These are phyloP conservation scores for Dimocarpus longan DNA, from an alignment of 345 rosid genomes.

Conservation along the genomic window DNA sequence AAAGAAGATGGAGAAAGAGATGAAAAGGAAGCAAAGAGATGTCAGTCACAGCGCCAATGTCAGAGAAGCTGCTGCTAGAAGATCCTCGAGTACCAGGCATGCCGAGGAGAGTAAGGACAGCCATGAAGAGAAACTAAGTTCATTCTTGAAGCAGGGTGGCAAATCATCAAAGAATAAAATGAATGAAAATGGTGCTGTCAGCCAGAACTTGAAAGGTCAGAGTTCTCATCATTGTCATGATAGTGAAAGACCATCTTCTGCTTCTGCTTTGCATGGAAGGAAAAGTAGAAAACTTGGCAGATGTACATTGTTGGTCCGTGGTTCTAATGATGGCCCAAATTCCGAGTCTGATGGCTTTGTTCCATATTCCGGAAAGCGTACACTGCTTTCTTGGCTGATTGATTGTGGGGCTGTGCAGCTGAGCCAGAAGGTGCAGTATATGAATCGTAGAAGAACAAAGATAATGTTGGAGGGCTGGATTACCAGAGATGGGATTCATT, in stretches of 20 bases:
- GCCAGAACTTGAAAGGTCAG: slow-evolving; percentile 40
- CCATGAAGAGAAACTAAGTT: slow-evolving; percentile 71
- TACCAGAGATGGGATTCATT: slow-evolving; percentile 79
- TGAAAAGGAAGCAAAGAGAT: slow-evolving; percentile 53
- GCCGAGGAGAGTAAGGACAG: slow-evolving; percentile 52
- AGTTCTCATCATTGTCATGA: slow-evolving; percentile 35
- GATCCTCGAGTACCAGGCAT: slow-evolving; percentile 33
- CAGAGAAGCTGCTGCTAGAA: slow-evolving; percentile 36
- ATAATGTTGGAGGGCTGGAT: slow-evolving; percentile 80
- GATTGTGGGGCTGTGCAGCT: slow-evolving; percentile 67
- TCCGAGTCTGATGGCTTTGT: slow-evolving; percentile 68
- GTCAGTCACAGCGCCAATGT: slow-evolving; percentile 40
- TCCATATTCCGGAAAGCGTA: slow-evolving; percentile 76
- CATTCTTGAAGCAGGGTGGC: slow-evolving; percentile 57
- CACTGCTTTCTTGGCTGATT: slow-evolving; percentile 89
- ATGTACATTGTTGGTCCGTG: slow-evolving; percentile 81
- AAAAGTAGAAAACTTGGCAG: slow-evolving; percentile 77
- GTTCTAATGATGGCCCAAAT: slow-evolving; percentile 53
- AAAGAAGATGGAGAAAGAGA: slow-evolving; percentile 63
- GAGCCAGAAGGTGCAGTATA: slow-evolving; percentile 79
- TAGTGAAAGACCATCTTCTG: slow-evolving; percentile 40
- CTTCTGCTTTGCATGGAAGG: slow-evolving; percentile 55
- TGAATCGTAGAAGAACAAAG: slow-evolving; percentile 54
- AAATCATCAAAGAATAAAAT: slow-evolving; percentile 50
- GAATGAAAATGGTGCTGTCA: slow-evolving; percentile 39